Conservation (phyloP, 2,329 filamentous ascomycete genomes). For the Blumeria hordei region DNA sequence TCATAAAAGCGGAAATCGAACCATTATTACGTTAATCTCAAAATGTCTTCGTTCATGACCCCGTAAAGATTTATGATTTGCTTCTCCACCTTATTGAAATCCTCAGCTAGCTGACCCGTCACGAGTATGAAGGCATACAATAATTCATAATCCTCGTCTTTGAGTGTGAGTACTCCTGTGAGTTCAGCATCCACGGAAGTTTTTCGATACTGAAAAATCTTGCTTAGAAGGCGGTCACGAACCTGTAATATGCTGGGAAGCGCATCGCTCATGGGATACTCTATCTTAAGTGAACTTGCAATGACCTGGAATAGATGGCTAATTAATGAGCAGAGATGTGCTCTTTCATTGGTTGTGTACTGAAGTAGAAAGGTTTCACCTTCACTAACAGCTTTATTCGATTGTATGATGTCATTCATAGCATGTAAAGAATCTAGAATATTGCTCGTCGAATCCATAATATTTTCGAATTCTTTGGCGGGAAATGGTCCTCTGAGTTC, state of each 20-base stretch:
- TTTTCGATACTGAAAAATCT: conserved; percentile 68
- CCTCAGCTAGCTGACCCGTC: conserved; percentile 40
- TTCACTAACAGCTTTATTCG: conserved; percentile 47
- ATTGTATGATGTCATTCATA: conserved; percentile 79
- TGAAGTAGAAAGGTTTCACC: conserved; percentile 62
- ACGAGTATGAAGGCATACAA: conserved; percentile 72
- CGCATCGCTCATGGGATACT: conserved; percentile 77
- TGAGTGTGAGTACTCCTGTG: conserved; percentile 17
- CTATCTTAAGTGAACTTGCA: conserved; percentile 78
- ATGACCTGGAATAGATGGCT: conserved; percentile 73
- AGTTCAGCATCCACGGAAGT: conserved; percentile 16
- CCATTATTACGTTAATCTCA: conserved; percentile 19
- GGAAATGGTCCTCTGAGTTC: conserved; percentile 76
- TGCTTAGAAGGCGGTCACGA: conserved; percentile 62
- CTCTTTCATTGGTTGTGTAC: conserved; percentile 58
- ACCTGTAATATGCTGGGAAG: conserved; percentile 62
- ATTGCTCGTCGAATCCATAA: conserved; percentile 57
- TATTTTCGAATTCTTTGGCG: conserved; percentile 41
- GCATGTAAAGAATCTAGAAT: conserved; percentile 88
- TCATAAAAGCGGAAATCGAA: too few species aligned
- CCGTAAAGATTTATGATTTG: conserved; percentile 41
- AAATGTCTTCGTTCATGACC: conserved; percentile 32
- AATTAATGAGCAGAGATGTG: conserved; percentile 63
- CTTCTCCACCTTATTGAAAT: conserved; percentile 32
- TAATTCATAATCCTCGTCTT: conserved; percentile 68